phyloP scores from a whole-genome alignment of 371 early-diverging fungal genomes.

The Batrachochytrium dendrobatidis region DNA sequence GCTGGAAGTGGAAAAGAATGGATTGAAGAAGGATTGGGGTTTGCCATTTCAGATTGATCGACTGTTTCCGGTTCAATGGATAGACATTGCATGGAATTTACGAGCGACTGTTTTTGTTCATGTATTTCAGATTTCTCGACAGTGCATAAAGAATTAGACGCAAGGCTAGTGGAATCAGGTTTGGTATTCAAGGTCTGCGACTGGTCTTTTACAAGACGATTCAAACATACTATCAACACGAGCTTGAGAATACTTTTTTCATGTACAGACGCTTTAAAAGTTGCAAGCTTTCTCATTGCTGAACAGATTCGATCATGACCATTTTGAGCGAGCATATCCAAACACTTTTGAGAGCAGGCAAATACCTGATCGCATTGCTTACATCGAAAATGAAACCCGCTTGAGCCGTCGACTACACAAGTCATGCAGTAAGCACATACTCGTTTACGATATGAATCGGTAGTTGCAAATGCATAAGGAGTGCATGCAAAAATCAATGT shows the following conservation, averaged over 20 bases:
- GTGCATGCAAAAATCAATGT: too few relatives aligned
- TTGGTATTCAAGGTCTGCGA: not conserved
- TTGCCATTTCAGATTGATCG: too few relatives aligned
- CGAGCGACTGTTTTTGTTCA: too few relatives aligned
- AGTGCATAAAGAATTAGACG: too few relatives aligned
- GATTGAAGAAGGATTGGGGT: too few relatives aligned
- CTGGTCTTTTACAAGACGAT: not conserved
- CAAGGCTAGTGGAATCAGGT: not conserved
- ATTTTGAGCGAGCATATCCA: conserved; percentile 13
- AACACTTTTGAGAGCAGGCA: conserved; percentile 37
- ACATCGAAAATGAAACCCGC: conserved; percentile 36
- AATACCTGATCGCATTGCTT: conserved; percentile 43
- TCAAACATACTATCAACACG: conserved; percentile 9
- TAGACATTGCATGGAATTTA: too few relatives aligned
- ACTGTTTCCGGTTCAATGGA: too few relatives aligned
- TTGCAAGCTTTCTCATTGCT: conserved; percentile 38
- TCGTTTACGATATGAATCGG: conserved; percentile 39
- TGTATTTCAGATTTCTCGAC: too few relatives aligned
- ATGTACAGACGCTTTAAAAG: conserved; percentile 37
- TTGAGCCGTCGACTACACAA: conserved; percentile 26
- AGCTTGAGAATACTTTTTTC: conserved; percentile 40
- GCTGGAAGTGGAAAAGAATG: not conserved
- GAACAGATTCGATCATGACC: conserved; percentile 32
- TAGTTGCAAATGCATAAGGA: conserved; percentile 28
- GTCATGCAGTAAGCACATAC: conserved; percentile 43